Base-by-base conservation (phyloP, 208 protist genomes). In the Wallacemonas rigidus region DNA sequence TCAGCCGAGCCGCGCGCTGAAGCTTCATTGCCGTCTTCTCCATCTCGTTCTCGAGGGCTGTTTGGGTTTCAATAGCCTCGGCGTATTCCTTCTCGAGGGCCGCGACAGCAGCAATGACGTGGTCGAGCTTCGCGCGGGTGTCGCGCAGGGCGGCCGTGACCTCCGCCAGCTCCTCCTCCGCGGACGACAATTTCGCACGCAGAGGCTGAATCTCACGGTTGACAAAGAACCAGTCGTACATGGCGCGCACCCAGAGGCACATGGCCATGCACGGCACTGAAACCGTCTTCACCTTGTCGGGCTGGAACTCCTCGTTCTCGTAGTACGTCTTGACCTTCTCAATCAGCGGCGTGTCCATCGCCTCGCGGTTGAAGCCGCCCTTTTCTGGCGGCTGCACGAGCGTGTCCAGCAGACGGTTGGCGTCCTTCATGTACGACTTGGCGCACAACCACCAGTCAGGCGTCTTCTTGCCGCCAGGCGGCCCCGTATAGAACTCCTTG, bases 171-270 rank as follows among this genome's bases (percentile, higher is more conserved):
- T 98, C 93, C 67, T 74, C 83, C 79, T 99, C 86, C 12, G 98
- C 94, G 6, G 86, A 77, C 4, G 77, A 76, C 36, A 99, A 86
- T 53, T 76, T 83, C 70, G 90, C 85, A 45, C 95, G 88, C 71
- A 98, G 94, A 3, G 98, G 97, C 70, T 95, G 86, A 58, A 99
- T 98, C 65, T 95, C 87, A 51, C 95, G 95, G 73, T 98, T 96
- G 12, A 99, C 98, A 75, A 97, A 94, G 82, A 99, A 98, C 88
- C 98, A 99, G 74, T 94, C 94, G 85, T 98, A 94, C 97, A 99
- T 99, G 68, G 98, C 97, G 17, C 94, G 93, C 72, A 99, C 98
- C 98, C 98, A 99, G 75, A 95, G 84, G 76, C 98, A 99, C 88
- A 99, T 98, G 71, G 97, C 96, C 80, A 98, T 98, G 81, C 98